Evolutionary conservation across 2,329 filamentous ascomycete species (phyloP).

Genomic region (Alternaria tenuissima): DNA sequence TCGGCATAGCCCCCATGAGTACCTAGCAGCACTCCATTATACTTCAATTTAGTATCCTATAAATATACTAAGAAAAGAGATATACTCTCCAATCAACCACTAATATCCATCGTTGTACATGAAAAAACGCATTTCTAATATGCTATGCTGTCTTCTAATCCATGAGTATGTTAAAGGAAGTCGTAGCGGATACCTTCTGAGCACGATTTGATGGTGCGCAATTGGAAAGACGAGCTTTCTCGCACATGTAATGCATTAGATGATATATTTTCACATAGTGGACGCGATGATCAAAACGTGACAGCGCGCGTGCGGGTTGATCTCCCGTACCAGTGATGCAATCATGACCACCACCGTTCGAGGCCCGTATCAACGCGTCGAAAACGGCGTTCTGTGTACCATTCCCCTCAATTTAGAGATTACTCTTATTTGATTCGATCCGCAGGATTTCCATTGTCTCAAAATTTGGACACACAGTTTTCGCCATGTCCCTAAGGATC

Average conservation of each 20-base stretch:
- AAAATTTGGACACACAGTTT: background rate
- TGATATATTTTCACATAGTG: background rate
- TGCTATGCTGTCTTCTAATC: background rate
- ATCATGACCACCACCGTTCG: constrained; percentile 9
- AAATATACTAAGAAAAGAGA: no score
- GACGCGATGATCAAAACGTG: constrained; percentile 9
- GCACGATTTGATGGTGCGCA: background rate
- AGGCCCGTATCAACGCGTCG: constrained; percentile 1
- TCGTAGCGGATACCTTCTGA: background rate
- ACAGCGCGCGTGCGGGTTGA: constrained; percentile 11
- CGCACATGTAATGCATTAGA: background rate
- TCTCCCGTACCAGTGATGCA: constrained; percentile 15
- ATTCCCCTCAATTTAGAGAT: background rate
- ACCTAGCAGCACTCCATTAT: no score
- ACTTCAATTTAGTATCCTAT: no score
- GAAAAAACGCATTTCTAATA: no score
- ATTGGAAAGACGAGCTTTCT: background rate
- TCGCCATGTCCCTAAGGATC: constrained; percentile 9
- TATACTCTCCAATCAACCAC: no score
- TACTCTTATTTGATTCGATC: constrained; percentile 1
- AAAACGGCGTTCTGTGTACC: background rate
- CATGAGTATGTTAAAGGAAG: background rate
- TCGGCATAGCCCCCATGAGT: no score
- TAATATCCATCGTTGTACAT: no score
- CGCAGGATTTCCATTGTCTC: background rate